These are phyloP conservation scores for Aspergillus ostianus DNA, from an alignment of 495 filamentous ascomycete genomes.

Conservation along the genomic window DNA sequence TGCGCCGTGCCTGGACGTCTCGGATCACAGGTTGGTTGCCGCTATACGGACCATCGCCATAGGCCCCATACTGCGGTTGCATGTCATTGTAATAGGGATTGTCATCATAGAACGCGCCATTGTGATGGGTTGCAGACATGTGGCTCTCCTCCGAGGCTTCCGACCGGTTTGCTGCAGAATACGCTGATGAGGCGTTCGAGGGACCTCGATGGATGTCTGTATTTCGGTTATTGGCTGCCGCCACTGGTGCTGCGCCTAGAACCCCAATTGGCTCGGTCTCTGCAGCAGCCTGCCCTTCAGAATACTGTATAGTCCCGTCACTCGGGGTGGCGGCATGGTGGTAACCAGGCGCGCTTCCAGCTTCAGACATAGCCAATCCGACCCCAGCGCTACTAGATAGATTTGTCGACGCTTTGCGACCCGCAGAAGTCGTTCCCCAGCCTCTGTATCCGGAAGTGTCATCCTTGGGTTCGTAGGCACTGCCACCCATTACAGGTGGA, in stretches of 20 bases:
- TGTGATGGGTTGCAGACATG: constrained; percentile 48
- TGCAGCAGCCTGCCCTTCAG: constrained; percentile 65
- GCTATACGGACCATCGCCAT: constrained; percentile 54
- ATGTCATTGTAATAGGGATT: constrained; percentile 57
- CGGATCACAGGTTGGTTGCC: constrained; percentile 77
- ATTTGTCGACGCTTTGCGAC: constrained; percentile 82
- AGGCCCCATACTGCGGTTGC: constrained; percentile 54
- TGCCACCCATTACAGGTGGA: constrained; percentile 58
- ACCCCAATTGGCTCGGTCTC: constrained; percentile 74
- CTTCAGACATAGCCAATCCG: constrained; percentile 74
- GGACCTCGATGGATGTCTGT: constrained; percentile 80
- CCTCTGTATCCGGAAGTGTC: constrained; percentile 83
- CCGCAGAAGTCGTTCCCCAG: constrained; percentile 87
- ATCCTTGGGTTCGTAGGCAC: constrained; percentile 58
- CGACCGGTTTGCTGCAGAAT: constrained; percentile 78
- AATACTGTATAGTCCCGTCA: constrained; percentile 58
- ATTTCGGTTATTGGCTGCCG: constrained; percentile 56
- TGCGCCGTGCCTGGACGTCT: constrained; percentile 87
- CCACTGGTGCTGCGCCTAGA: constrained; percentile 66
- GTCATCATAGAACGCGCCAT: constrained; percentile 49
- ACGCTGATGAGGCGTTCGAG: constrained; percentile 94
- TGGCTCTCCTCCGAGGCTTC: constrained; percentile 78
- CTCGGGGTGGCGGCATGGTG: constrained; percentile 65
- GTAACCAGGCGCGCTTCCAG: constrained; percentile 52
- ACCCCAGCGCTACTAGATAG: constrained; percentile 71